A percentile compares a stretch with the other conserved stretches of the same genome.
Evolutionary conservation across 2,329 filamentous ascomycete species (phyloP).

Genomic region (Lachnellula occidentalis): DNA sequence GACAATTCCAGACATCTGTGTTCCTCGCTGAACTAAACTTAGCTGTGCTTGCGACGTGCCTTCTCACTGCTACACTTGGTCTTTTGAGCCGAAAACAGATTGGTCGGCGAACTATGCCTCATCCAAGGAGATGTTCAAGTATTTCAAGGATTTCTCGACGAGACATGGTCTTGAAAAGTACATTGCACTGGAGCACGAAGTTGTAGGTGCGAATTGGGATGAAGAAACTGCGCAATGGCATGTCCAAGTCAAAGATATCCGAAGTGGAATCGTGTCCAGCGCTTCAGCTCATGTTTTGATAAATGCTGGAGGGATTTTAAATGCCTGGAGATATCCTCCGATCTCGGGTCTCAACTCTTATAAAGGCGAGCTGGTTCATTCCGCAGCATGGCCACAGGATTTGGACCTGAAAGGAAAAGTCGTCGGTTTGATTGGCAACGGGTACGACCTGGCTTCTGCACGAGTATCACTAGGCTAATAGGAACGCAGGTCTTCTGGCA

Average conservation of each 20-base stretch:
- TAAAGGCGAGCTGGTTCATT: slow-evolving; percentile 48
- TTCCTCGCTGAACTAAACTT: too few relatives aligned
- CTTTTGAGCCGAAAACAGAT: slow-evolving; percentile 36
- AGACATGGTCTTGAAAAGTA: slow-evolving; percentile 36
- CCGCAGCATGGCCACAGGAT: slow-evolving; percentile 45
- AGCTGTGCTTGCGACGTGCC: slow-evolving; percentile 49
- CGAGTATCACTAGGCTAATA: too few relatives aligned
- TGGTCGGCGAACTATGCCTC: slow-evolving; percentile 30
- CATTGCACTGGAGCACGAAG: slow-evolving; percentile 39
- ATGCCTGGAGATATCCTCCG: slow-evolving; percentile 44
- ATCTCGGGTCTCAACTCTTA: slow-evolving; percentile 46
- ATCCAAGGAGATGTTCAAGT: slow-evolving; percentile 27
- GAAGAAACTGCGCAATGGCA: slow-evolving; percentile 37
- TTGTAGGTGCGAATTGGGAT: slow-evolving; percentile 40
- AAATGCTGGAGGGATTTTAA: slow-evolving; percentile 45
- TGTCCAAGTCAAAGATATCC: slow-evolving; percentile 27
- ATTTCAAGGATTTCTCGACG: slow-evolving; percentile 31
- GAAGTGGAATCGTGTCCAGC: too few relatives aligned
- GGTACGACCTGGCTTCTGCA: too few relatives aligned
- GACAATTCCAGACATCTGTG: too few relatives aligned
- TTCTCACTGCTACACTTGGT: slow-evolving; percentile 55
- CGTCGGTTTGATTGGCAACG: slow-evolving; percentile 44
- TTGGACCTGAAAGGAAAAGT: slow-evolving; percentile 47
- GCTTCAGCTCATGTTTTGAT: slow-evolving; percentile 38
- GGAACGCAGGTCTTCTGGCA: slow-evolving; percentile 46